Base-by-base conservation (phyloP, 2,329 filamentous ascomycete genomes). In the Ceratocystis harringtonii region DNA sequence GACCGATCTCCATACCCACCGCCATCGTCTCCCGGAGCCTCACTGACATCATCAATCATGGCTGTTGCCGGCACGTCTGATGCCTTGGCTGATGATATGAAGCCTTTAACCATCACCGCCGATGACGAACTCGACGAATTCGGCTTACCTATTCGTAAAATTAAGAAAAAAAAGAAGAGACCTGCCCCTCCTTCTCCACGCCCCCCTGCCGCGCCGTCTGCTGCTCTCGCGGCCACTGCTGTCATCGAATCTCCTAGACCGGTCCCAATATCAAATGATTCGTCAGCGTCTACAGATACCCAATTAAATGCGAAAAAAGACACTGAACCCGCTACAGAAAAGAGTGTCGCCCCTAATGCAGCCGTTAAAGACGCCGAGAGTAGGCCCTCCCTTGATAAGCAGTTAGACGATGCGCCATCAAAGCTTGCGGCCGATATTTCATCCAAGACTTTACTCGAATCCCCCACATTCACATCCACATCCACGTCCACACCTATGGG, bases 61-160 rank as follows among this genome's bases (percentile, higher is more conserved):
- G 55, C 55, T 58, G 28, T 58, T 25, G 19, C 22, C 28, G 41
- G 15, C 60, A 10, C 32, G 36, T 5, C 44, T 25, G 61, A 50
- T 28, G 30, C 41, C 45, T 19, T 45, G 63, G 52, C 66, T 32
- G 66, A 67, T 19, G 66, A 65, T 17, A 67, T 65, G 66, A 67
- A 67, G 63, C 66, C 66, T 17, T 45, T 67, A 25, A 50, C 66
- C 25, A 67, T 67, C 30, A 61, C 66, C 5, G 63, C 66, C 43
- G 66, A 67, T 32, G 66, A 67, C 62, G 83, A 86, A 71, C 75
- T 84, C 67, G 87, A 90, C 73, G 87, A 90, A 69, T 90, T 89
- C 72, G 87, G 87, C 62, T 76, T 90, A 69, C 86, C 86, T 19
- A 80, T 87, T 68, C 66, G 63, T 65, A 69, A 57, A 64, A 60